Base-by-base conservation (phyloP, 1,284 basidiomycete species). In the Anthracocystis panici-leucophaei region DNA sequence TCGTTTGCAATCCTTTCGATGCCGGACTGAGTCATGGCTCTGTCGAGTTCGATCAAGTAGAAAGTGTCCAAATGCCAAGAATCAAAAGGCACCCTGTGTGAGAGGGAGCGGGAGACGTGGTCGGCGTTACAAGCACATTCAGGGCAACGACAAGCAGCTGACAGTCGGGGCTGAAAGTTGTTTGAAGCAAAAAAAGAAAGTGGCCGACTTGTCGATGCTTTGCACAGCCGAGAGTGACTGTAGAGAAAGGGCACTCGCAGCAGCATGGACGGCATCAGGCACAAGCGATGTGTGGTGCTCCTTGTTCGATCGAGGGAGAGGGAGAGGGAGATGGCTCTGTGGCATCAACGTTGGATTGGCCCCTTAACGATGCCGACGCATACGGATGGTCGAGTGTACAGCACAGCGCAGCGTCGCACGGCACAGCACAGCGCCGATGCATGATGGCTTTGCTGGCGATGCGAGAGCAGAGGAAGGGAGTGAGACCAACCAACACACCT, bases 171-270 rank as follows among this genome's bases (percentile, higher is more conserved):
- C 46, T 48, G 46, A 48, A 29, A 31, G 46, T 48, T 48, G 18
- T 8, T 16, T 6, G 14, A 10, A 48, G 9, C 7, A 8, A 31
- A n/a, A 46, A 45, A 27, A 12, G 27, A 18, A 12, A 46, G 46
- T 48, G 46, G 10, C 46, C 48, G 29, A 49, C 31, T 18, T 16
- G 25, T 31, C n/a, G 48, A 48, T 48, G 25, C 23, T 14, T 25
- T 10, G n/a, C 46, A 48, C 46, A 54, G 52, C 52, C 52, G 52
- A 54, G 40, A 11, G 52, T 54, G 52, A 54, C 23, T 42, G 40
- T 54, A 54, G 25, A 21, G 40, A 11, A 20, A 21, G 42, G 21
- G 41, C 33, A 11, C 33, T 33, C 14, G 27, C 23, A 12, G 27
- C 27, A 48, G 14, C 46, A 29, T 14, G 45, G 14, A 46, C 23